Percentiles rank a stretch among this genome's conserved stretches.
phyloP scores from a whole-genome alignment of 1,284 basidiomycete genomes.

The Volvariella volvacea region DNA sequence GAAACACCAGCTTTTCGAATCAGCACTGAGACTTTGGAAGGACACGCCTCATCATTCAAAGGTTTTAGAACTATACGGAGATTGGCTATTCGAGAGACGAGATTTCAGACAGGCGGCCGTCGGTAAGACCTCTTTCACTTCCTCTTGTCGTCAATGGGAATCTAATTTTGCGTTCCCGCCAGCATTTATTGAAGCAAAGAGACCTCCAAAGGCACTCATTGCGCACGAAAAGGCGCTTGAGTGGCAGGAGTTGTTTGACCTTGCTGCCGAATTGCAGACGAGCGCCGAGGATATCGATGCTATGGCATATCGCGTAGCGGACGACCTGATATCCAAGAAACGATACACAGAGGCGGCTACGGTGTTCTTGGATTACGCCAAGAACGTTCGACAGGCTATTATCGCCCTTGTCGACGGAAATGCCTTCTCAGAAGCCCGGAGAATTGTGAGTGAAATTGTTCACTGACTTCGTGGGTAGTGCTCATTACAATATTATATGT shows the following conservation, averaged over 20 bases:
- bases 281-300: conserved; percentile 48
- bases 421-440: conserved; percentile 80
- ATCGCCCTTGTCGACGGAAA: conserved; percentile 75
- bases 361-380: conserved; percentile 81
- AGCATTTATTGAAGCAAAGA: conserved; percentile 72
- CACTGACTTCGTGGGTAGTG: background rate
- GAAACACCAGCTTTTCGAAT: conserved; percentile 70
- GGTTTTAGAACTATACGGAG: conserved; percentile 79
- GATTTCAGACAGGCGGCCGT: conserved; percentile 83
- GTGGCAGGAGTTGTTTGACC: conserved; percentile 88
- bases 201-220: conserved; percentile 69
- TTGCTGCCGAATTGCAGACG: conserved; percentile 47
- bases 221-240: conserved; percentile 81
- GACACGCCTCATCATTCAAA: conserved; percentile 52
- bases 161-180: too few species aligned
- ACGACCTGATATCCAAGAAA: conserved; percentile 77
- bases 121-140: conserved; percentile 39
- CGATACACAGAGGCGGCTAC: conserved; percentile 76
- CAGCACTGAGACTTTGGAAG: conserved; percentile 71
- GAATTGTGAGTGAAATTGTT: conserved; percentile 52
- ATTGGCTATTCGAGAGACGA: conserved; percentile 81
- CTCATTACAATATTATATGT: background rate
- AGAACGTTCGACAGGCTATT: conserved; percentile 77
- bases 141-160: too few species aligned
- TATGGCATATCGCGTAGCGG: conserved; percentile 71